These are phyloP conservation scores for Coemansia asiatica DNA, from an alignment of 192 early-diverging fungal species.

Conservation along the genomic window DNA sequence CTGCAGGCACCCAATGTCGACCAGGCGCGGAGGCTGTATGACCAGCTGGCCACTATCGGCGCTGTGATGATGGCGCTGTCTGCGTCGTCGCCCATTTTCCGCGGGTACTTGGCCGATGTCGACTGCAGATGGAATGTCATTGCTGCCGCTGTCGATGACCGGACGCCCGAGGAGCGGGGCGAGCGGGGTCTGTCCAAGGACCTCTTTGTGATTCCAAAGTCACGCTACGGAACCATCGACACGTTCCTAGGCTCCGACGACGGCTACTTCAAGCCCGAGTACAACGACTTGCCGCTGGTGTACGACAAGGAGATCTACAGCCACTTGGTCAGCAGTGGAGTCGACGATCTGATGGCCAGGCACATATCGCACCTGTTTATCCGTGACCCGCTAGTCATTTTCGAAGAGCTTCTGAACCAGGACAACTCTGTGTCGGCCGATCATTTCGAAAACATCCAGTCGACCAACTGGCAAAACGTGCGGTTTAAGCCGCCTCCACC, in stretches of 20 bases:
- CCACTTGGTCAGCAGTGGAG: constrained; percentile 68
- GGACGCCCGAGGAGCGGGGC: constrained; percentile 89
- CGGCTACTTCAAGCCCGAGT: constrained; percentile 74
- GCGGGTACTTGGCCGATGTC: constrained; percentile 92
- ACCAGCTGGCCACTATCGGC: constrained; percentile 87
- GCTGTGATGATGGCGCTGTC: constrained; percentile 95
- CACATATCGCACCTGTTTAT: constrained; percentile 97
- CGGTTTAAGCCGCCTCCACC: constrained; percentile 98
- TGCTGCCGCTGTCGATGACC: constrained; percentile 87
- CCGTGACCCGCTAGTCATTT: constrained; percentile 96
- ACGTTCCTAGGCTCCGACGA: constrained; percentile 76
- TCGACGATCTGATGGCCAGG: constrained; percentile 85
- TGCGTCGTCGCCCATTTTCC: constrained; percentile 88
- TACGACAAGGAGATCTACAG: constrained; percentile 79
- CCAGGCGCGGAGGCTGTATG: constrained; percentile 90
- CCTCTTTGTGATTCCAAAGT: constrained; percentile 88
- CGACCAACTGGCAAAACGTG: constrained; percentile 99
- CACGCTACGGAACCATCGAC: constrained; percentile 94
- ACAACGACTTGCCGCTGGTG: constrained; percentile 87
- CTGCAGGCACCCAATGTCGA: constrained; percentile 93
- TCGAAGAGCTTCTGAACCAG: constrained; percentile 82
- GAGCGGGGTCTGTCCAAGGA: constrained; percentile 66
- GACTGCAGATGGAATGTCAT: constrained; percentile 99
- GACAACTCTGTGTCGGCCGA: constrained; percentile 84
- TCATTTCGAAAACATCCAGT: constrained; percentile 99